phyloP scores from a whole-genome alignment of 495 filamentous ascomycete genomes.

The Sordaria brevicollis region DNA sequence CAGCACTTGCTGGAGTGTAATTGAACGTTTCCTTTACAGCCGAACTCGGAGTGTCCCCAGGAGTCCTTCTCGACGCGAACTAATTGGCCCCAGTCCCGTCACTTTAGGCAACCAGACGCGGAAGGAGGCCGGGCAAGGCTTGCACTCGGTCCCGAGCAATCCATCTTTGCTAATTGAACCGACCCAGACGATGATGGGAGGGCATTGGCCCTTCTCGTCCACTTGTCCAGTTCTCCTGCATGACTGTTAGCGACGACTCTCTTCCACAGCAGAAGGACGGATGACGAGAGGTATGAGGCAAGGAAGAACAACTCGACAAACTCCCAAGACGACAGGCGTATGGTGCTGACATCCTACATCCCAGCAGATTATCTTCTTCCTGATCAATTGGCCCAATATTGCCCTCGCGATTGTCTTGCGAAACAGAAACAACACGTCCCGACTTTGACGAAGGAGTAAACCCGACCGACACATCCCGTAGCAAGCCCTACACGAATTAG shows the following conservation, averaged over 20 bases:
- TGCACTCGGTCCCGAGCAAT: neutral
- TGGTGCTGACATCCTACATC: neutral
- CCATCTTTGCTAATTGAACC: neutral
- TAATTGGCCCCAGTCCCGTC: too few species aligned
- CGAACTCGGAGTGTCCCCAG: neutral
- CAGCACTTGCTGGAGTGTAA: neutral
- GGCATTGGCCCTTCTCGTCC: neutral
- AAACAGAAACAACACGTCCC: neutral
- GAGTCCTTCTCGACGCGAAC: neutral
- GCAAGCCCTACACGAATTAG: neutral
- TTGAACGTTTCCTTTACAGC: neutral
- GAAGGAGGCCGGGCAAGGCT: neutral
- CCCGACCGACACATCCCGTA: neutral
- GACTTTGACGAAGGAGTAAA: neutral
- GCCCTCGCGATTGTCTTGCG: neutral
- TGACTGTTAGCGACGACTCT: neutral
- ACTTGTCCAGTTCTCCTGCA: neutral
- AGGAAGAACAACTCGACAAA: neutral
- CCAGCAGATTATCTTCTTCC: neutral
- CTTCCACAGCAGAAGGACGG: neutral
- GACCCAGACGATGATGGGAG: neutral
- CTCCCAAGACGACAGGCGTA: neutral
- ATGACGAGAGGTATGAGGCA: neutral
- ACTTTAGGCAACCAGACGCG: neutral
- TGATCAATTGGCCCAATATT: neutral